phyloP scores from a whole-genome alignment of 495 filamentous ascomycete genomes.

The Usnea hakonensis region DNA sequence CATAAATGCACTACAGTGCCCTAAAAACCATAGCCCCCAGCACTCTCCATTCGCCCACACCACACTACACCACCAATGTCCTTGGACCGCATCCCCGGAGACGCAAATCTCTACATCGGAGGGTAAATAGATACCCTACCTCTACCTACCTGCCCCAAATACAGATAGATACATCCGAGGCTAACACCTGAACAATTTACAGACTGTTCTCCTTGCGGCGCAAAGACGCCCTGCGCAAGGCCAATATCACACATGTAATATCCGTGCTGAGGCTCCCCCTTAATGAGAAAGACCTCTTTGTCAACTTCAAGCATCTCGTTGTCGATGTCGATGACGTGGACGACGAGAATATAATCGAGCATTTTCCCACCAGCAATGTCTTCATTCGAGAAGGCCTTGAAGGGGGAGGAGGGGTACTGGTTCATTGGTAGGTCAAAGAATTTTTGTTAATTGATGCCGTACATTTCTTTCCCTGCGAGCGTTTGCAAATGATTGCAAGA shows the following conservation, averaged over 20 bases:
- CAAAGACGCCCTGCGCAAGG: constrained; percentile 54
- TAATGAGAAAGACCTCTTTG: constrained; percentile 45
- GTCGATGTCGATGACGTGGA: constrained; percentile 84
- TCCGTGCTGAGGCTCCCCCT: constrained; percentile 62
- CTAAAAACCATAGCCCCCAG: not conserved
- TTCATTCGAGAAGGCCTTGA: constrained; percentile 77
- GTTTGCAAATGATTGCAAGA: not conserved
- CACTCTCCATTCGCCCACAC: not conserved
- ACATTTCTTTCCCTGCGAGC: constrained; percentile 2
- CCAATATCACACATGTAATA: constrained; percentile 84
- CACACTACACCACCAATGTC: constrained; percentile 28
- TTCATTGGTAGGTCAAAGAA: constrained; percentile 58
- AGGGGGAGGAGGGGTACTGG: constrained; percentile 56
- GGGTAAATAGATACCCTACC: constrained; percentile 63
- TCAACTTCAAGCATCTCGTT: constrained; percentile 58
- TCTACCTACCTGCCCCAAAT: not conserved
- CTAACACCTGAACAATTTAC: constrained; percentile 12
- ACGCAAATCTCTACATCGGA: constrained; percentile 71
- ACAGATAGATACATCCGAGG: not conserved
- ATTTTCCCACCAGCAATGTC: constrained; percentile 64
- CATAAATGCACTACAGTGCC: not conserved
- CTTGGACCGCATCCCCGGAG: constrained; percentile 54
- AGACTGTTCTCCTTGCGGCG: constrained; percentile 67
- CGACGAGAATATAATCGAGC: constrained; percentile 75
- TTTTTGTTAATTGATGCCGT: not conserved